These are phyloP conservation scores for Amanita exitialis DNA, from an alignment of 768 basidiomycete species.

Conservation along the genomic window DNA sequence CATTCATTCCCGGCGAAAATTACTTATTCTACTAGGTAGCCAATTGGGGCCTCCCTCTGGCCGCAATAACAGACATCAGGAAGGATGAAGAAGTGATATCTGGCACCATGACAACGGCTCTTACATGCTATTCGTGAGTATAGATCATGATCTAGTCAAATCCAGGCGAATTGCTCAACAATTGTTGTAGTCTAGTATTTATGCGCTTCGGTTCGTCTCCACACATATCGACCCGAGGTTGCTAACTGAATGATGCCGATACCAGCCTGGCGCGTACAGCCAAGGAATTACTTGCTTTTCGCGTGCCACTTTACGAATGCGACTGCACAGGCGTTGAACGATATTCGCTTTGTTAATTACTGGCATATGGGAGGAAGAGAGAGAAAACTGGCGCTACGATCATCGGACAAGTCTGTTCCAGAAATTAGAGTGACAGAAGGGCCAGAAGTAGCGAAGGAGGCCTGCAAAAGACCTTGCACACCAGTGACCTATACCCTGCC, in stretches of 20 bases:
- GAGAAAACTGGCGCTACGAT: constrained; percentile 38
- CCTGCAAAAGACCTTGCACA: constrained; percentile 26
- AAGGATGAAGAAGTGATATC: constrained; percentile 98
- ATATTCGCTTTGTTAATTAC: constrained; percentile 79
- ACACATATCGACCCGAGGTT: background rate
- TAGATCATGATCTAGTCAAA: constrained; percentile 5
- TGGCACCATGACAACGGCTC: constrained; percentile 90
- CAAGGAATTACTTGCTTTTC: constrained; percentile 92
- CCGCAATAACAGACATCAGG: constrained; percentile 80
- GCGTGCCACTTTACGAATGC: constrained; percentile 91
- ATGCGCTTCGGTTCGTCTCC: constrained; percentile 75
- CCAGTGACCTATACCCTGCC: constrained; percentile 11
- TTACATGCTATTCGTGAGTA: constrained; percentile 87
- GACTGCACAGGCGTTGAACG: constrained; percentile 78
- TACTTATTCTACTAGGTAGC: constrained; percentile 52
- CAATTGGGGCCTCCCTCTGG: constrained; percentile 96
- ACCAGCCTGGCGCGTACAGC: constrained; percentile 89
- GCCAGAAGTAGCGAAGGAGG: constrained; percentile 31
- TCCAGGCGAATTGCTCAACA: constrained; percentile 5
- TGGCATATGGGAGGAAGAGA: constrained; percentile 88
- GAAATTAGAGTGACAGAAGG: constrained; percentile 41
- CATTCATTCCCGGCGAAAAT: constrained; percentile 1
- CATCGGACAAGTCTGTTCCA: constrained; percentile 13
- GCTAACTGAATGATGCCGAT: constrained; percentile 5
- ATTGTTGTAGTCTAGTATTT: constrained; percentile 56